phyloP scores from a whole-genome alignment of 352 stramenopile genomes.

The Phytophthora gonapodyides region DNA sequence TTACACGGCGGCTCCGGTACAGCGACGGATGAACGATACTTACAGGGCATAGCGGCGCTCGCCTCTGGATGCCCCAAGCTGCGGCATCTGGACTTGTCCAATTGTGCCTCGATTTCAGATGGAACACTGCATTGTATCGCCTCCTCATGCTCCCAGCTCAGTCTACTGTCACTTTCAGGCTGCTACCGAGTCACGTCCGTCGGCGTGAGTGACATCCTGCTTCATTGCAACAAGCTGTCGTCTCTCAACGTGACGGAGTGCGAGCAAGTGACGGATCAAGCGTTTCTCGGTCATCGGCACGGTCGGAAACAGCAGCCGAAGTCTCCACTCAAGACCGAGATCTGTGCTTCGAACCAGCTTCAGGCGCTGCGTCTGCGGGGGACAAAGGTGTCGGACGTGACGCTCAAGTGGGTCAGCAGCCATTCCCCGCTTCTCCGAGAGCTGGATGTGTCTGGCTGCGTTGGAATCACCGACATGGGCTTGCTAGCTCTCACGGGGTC shows the following conservation, averaged over 20 bases:
- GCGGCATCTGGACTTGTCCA: constrained; percentile 57
- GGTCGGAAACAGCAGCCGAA: constrained; percentile 1
- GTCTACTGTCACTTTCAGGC: constrained; percentile 28
- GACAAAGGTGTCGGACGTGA: constrained; percentile 44
- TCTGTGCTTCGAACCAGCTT: constrained; percentile 28
- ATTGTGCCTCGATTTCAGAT: constrained; percentile 52
- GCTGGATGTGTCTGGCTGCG: constrained; percentile 82
- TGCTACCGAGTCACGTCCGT: constrained; percentile 35
- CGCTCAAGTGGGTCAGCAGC: constrained; percentile 44
- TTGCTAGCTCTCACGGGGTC: constrained; percentile 70
- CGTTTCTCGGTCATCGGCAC: constrained; percentile 24
- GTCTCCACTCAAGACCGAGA: constrained; percentile 3
- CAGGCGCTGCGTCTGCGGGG: constrained; percentile 45
- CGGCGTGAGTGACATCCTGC: constrained; percentile 32
- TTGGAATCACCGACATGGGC: constrained; percentile 73
- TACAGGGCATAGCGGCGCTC: constrained; percentile 46
- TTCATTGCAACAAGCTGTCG: constrained; percentile 32
- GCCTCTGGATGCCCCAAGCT: constrained; percentile 40
- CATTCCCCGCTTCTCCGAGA: constrained; percentile 68
- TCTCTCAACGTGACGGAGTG: constrained; percentile 36
- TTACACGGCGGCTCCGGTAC: constrained; percentile 5
- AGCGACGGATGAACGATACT: constrained; percentile 10
- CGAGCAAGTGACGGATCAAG: constrained; percentile 47
- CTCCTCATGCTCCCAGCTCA: constrained; percentile 22
- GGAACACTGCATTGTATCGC: constrained; percentile 30